Evolutionary conservation across 139 green algal species (phyloP), one percentile per base, ranked within the genome.

Genomic region (Coelastrella sp.): DNA sequence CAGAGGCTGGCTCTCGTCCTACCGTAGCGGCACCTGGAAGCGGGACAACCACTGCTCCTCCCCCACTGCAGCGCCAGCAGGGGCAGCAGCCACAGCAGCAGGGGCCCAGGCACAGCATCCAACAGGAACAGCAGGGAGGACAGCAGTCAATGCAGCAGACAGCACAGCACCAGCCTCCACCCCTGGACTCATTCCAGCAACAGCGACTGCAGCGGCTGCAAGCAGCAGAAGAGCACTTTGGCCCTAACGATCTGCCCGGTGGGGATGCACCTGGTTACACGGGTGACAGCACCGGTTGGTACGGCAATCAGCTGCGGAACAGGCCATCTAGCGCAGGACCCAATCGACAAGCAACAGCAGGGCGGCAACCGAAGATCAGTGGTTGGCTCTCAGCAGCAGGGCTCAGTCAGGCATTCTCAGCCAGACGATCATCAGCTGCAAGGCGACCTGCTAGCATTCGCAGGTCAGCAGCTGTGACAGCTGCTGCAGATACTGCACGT

Each of bases 211-310:
- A 87, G 61, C 54, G n/a, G n/a, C 20, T 68, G 11, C n/a, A 23
- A 23, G 58, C 8, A 5, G 22, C 22, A 23, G 47, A 81, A 59
- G 84, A 81, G 10, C 17, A 7, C 57, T 81, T 59, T 19, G 68
- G 58, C 16, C 66, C 84, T 54, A 56, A 23, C 17, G 84, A 82
- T 71, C 77, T 89, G 11, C 84, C 71, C 10, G 47, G 66, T 7
- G 14, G 32, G n/a, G 54, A 80, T 59, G 84, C 84, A n/a, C 84
- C 84, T 57, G 84, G 84, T 54, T 81, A 88, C 83, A 57, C 19
- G 19, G 7, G 17, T 11, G n/a, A 19, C 47, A 89, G 17, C 17
- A 76, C 16, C 22, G 68, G 14, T 8, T 32, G 68, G 68, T 17
- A 76, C 68, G 22, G 68, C 68, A 76, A 6, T 8, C 68, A n/a